Percentiles rank a stretch among this genome's conserved stretches.
Evolutionary conservation across 495 filamentous ascomycete genomes (phyloP).

Genomic region (Penicillium arizonense): DNA sequence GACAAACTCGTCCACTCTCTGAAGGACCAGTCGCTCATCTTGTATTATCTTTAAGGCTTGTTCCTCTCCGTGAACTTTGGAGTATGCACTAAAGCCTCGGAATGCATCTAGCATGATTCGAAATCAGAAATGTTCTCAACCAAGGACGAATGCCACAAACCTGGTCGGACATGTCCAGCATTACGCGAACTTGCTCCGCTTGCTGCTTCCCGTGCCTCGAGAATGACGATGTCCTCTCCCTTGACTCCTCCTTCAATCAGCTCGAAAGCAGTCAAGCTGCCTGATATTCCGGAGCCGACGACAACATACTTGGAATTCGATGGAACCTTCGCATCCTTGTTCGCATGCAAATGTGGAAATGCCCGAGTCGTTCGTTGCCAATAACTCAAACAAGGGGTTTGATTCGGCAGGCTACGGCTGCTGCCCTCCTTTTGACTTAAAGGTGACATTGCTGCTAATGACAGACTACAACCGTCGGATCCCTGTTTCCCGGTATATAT

Average conservation of each 20-base stretch:
- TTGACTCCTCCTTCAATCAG: conserved; percentile 21
- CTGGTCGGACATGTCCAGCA: conserved; percentile 34
- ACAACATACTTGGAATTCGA: conserved; percentile 20
- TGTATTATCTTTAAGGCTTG: conserved; percentile 30
- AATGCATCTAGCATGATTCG: conserved; percentile 23
- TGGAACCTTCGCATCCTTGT: conserved; percentile 12
- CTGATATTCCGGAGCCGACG: conserved; percentile 31
- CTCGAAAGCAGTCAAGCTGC: conserved; percentile 26
- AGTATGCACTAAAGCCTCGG: conserved; percentile 30
- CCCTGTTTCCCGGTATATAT: too few species aligned
- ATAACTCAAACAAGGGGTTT: conserved; percentile 25
- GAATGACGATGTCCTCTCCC: conserved; percentile 24
- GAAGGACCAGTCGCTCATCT: conserved; percentile 27
- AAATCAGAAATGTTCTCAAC: neutral
- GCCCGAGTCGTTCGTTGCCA: conserved; percentile 35
- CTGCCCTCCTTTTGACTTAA: neutral
- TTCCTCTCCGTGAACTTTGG: conserved; percentile 27
- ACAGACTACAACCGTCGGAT: too few species aligned
- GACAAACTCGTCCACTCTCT: conserved; percentile 25
- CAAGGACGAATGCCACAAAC: conserved; percentile 6
- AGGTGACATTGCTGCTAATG: too few species aligned
- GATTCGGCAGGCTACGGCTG: conserved; percentile 25
- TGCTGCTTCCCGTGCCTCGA: conserved; percentile 33
- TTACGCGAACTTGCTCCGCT: conserved; percentile 32
- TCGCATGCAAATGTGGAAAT: conserved; percentile 22